phyloP scores from a whole-genome alignment of 805 yeast species.

The Nakazawaea ernobii region DNA sequence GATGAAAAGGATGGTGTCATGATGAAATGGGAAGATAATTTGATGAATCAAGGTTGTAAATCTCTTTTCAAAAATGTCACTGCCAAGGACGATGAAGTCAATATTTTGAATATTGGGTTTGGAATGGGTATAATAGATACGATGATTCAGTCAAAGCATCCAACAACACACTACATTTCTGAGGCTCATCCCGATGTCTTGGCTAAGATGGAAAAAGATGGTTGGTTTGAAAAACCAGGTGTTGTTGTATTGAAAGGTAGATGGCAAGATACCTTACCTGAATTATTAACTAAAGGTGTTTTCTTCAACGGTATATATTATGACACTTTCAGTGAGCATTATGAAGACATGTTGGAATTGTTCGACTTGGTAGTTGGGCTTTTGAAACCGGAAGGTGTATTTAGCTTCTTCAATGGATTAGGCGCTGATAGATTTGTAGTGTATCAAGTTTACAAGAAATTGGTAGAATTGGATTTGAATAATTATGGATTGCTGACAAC shows the following conservation, averaged over 20 bases:
- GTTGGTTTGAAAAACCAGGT: slow-evolving; percentile 73
- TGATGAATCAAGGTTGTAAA: slow-evolving; percentile 79
- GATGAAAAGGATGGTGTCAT: slow-evolving; percentile 82
- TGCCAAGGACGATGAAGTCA: slow-evolving; percentile 30
- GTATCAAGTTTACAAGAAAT: slow-evolving; percentile 78
- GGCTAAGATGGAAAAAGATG: slow-evolving; percentile 57
- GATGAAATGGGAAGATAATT: slow-evolving; percentile 93
- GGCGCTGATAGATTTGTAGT: slow-evolving; percentile 74
- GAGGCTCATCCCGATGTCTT: slow-evolving; percentile 96
- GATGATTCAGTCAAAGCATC: slow-evolving; percentile 54
- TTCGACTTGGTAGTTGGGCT: slow-evolving; percentile 80
- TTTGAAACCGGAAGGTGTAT: slow-evolving; percentile 74
- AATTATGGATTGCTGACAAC: slow-evolving; percentile 71
- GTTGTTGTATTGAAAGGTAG: slow-evolving; percentile 81
- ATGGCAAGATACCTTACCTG: slow-evolving; percentile 83
- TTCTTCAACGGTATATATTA: slow-evolving; percentile 89
- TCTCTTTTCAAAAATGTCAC: slow-evolving; percentile 49
- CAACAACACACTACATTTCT: slow-evolving; percentile 75
- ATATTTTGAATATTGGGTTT: slow-evolving; percentile 81
- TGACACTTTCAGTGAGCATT: slow-evolving; percentile 92
- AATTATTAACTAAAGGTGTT: slow-evolving; percentile 55
- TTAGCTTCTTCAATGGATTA: slow-evolving; percentile 88
- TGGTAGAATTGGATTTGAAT: slow-evolving; percentile 72
- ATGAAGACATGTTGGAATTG: slow-evolving; percentile 79
- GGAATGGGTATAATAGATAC: slow-evolving; percentile 96